Percentiles rank a stretch among this genome's conserved stretches.
Evolutionary conservation across 768 basidiomycete species (phyloP).

Genomic region (Kwoniella newhampshirensis): DNA sequence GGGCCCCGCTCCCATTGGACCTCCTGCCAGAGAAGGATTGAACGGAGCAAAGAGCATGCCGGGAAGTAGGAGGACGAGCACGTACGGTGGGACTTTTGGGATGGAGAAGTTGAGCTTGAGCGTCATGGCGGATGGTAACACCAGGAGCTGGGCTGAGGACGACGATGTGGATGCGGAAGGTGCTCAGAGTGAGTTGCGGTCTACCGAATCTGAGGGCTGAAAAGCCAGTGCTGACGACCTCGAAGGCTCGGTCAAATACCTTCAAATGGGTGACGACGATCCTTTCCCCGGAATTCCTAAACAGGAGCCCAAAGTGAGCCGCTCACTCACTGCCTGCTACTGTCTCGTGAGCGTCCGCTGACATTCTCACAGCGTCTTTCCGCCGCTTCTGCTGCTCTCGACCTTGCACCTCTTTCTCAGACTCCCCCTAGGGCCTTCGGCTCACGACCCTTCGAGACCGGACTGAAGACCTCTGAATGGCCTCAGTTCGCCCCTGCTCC

Average conservation of each 20-base stretch:
- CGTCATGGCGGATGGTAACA: slow-evolving; percentile 30
- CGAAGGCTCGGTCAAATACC: slow-evolving; percentile 50
- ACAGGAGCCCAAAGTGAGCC: slow-evolving; percentile 31
- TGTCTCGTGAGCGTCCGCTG: not conserved
- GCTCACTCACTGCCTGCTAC: not conserved
- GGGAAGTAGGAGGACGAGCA: slow-evolving; percentile 45
- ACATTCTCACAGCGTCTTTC: slow-evolving; percentile 61
- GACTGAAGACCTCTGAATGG: slow-evolving; percentile 74
- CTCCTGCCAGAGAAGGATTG: slow-evolving; percentile 24
- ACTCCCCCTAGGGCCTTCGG: slow-evolving; percentile 66
- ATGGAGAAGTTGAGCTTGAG: slow-evolving; percentile 53
- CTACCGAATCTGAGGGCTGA: not conserved
- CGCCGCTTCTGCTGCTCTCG: slow-evolving; percentile 85
- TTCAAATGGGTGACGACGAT: slow-evolving; percentile 72
- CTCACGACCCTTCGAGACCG: slow-evolving; percentile 59
- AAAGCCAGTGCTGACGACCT: not conserved
- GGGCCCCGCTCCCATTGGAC: slow-evolving; percentile 41
- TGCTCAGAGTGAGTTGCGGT: slow-evolving; percentile 45
- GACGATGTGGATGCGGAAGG: slow-evolving; percentile 51
- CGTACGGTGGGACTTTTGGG: slow-evolving; percentile 46
- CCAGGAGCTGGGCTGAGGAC: slow-evolving; percentile 35
- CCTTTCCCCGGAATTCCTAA: slow-evolving; percentile 69
- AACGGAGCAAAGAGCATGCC: slow-evolving; percentile 52
- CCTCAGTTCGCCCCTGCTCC: slow-evolving; percentile 67
- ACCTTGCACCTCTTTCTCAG: slow-evolving; percentile 84